phyloP scores from a whole-genome alignment of 768 basidiomycete genomes.

The Lactarius quietus region DNA sequence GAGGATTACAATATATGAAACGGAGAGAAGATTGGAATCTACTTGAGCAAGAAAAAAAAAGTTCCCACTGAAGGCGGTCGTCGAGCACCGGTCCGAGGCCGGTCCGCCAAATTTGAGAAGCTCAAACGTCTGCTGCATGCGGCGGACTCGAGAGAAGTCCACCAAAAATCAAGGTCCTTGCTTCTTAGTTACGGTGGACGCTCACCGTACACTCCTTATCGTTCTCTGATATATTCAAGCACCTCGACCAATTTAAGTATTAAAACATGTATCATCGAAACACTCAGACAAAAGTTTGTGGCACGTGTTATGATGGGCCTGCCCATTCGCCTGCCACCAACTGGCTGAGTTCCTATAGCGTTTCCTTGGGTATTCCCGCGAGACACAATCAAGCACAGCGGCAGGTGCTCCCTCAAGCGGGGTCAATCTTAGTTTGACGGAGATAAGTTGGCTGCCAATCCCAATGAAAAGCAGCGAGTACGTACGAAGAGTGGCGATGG shows the following conservation, averaged over 20 bases:
- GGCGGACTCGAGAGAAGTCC: no score
- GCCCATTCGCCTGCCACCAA: neutral
- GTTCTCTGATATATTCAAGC: neutral
- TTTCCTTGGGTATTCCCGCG: neutral
- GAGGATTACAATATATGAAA: no score
- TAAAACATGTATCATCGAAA: no score
- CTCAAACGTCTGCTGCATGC: no score
- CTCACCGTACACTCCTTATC: neutral
- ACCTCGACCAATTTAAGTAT: neutral
- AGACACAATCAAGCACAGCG: neutral
- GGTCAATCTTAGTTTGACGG: no score
- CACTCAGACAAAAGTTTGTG: neutral
- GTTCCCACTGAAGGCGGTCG: no score
- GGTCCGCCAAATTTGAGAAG: no score
- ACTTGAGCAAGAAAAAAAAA: no score
- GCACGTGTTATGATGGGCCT: neutral
- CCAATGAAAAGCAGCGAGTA: neutral
- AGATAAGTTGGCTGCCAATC: neutral
- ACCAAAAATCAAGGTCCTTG: neutral
- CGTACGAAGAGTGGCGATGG: neutral
- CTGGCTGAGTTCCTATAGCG: neutral
- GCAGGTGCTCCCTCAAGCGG: neutral
- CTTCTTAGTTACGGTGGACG: neutral
- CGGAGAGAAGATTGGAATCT: no score
- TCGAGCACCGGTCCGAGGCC: no score